Base-by-base conservation (phyloP, 116 monocot species). In the Zostera marina region DNA sequence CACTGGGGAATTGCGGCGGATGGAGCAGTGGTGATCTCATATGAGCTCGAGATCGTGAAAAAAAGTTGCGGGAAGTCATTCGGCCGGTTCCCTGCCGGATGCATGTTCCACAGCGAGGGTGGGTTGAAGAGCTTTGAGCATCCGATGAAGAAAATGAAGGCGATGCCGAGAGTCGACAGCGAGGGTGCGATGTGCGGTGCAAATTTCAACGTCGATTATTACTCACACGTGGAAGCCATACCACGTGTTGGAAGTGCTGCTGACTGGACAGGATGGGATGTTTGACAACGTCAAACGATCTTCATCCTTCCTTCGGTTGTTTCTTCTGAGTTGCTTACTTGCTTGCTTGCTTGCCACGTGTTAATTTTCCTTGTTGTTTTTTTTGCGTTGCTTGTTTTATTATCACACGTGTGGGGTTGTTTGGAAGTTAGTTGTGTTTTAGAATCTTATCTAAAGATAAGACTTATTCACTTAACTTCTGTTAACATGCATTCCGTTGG, bases 31-130 rank as follows among this genome's bases (percentile, higher is more conserved):
- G 47, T 15, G 47, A 47, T 47, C 47, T 47, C 47, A 14, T n/a
- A 47, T 17, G 47, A 47, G 47, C 47, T 47, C 7, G 47, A 47
- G 47, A 47, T 17, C 15, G 14, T 47, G 47, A 47, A 47, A 47
- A 47, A 8, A 16, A 47, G 47, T 17, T 47, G 47, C 17, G 47
- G 83, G 70, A 92, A 83, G 52, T 93, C 92, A 10, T 87, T 84
- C 44, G 92, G 84, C 9, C 84, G 87, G 22, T 93, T 93, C 52
- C 87, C 92, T 15, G 60, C 72, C 41, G 84, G 84, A 2, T 84
- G 84, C 59, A 75, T 79, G 75, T 84, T 76, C 68, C 75, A 70
- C 10, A 74, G 76, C 24, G 66, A 71, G 6, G 76, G 80, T 14
- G 85, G 81, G 19, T 49, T 83, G 62, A 68, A 52, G 71, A 81